Percentiles rank a stretch among this genome's conserved stretches.
Conservation (phyloP, 768 basidiomycete genomes). For the Leccinum incarnatum region DNA sequence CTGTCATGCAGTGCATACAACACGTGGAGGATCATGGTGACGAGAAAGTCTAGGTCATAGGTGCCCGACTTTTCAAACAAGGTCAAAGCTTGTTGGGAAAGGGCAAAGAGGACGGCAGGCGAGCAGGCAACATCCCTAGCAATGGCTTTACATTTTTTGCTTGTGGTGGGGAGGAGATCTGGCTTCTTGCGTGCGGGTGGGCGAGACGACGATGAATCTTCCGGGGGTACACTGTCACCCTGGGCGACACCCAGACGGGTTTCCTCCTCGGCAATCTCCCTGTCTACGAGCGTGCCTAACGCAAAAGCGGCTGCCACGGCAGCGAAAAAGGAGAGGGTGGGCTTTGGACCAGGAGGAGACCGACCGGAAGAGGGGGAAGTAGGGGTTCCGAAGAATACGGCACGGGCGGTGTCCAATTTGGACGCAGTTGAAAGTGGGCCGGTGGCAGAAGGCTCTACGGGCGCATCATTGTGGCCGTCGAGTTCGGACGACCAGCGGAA, state of each 20-base stretch:
- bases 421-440: conserved; percentile 13
- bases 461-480: conserved; percentile 18
- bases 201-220: conserved; percentile 25
- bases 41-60: conserved; percentile 56
- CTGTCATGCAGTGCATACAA: conserved; percentile 54
- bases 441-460: conserved; percentile 16
- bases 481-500: conserved; percentile 39
- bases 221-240: conserved; percentile 15
- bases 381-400: conserved; percentile 30
- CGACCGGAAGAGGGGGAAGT: conserved; percentile 12
- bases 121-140: conserved; percentile 30
- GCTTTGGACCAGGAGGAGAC: conserved; percentile 12
- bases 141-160: conserved; percentile 27
- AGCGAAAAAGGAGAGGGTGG: conserved; percentile 50
- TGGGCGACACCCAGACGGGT: conserved; percentile 22
- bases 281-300: conserved; percentile 47
- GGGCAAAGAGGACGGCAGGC: conserved; percentile 42
- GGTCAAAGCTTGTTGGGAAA: conserved; percentile 48
- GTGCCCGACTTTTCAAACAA: conserved; percentile 41
- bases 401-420: conserved; percentile 29
- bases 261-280: conserved; percentile 29
- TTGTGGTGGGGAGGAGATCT: conserved; percentile 11
- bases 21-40: conserved; percentile 58
- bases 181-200: conserved; percentile 22
- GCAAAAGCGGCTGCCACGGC: conserved; percentile 58